phyloP scores from a whole-genome alignment of 2,329 filamentous ascomycete genomes.

The Aspergillus amoenus region DNA sequence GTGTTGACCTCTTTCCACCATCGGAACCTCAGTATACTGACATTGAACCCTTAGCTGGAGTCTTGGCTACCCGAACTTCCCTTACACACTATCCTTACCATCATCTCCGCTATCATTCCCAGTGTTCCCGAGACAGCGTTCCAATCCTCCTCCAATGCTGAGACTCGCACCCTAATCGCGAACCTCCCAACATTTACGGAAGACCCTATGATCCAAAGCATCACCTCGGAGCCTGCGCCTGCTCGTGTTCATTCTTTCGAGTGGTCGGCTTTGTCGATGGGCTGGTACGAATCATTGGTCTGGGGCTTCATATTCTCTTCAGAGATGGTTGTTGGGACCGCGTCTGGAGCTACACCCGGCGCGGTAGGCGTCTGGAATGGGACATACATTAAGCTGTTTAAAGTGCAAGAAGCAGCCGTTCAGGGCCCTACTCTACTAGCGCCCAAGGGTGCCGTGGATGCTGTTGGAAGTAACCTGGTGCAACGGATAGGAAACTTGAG shows the following conservation, averaged over 20 bases:
- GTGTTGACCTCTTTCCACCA: background rate
- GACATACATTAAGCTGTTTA: conserved; percentile 83
- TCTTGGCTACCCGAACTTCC: conserved; percentile 90
- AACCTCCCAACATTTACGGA: conserved; percentile 45
- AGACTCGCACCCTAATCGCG: conserved; percentile 42
- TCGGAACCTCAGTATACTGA: conserved; percentile 16
- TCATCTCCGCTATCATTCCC: conserved; percentile 64
- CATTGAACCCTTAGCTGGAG: conserved; percentile 62
- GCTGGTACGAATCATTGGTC: conserved; percentile 92
- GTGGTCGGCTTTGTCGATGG: conserved; percentile 85
- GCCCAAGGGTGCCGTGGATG: conserved; percentile 87
- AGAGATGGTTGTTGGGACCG: conserved; percentile 68
- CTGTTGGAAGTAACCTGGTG: conserved; percentile 86
- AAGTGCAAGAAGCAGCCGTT: conserved; percentile 79
- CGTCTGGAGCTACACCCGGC: conserved; percentile 62
- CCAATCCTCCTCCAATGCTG: conserved; percentile 38
- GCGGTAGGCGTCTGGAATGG: conserved; percentile 94
- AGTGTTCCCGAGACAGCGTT: conserved; percentile 51
- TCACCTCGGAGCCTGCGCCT: conserved; percentile 67
- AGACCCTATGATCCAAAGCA: conserved; percentile 63
- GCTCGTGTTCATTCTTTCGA: conserved; percentile 86
- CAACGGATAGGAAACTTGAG: conserved; percentile 81
- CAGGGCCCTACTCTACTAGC: conserved; percentile 78
- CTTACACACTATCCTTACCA: conserved; percentile 77
- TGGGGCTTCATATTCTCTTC: conserved; percentile 91